Evolutionary conservation across 257 asterid genomes (phyloP).

Genomic region (Schizonepeta tenuifolia): DNA sequence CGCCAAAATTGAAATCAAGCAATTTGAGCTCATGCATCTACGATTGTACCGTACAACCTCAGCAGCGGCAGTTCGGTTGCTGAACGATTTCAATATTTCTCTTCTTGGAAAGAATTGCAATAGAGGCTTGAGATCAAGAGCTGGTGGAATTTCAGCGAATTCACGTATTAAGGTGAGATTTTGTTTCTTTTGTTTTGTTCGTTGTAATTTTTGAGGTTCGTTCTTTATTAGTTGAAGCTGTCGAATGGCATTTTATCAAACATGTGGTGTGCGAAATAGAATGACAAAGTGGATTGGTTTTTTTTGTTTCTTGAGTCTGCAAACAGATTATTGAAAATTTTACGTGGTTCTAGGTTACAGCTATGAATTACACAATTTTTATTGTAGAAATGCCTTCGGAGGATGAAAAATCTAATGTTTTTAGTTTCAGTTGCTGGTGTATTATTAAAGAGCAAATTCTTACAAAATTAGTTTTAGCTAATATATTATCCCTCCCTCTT

Average conservation of each 20-base stretch:
- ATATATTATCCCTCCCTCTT: no score
- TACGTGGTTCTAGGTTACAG: neutral
- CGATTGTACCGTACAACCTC: slow-evolving; percentile 34
- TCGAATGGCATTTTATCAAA: slow-evolving; percentile 24
- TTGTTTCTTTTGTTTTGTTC: neutral
- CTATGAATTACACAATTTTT: neutral
- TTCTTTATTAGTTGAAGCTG: neutral
- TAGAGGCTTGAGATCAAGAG: slow-evolving; percentile 28
- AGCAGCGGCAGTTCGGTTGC: slow-evolving; percentile 29
- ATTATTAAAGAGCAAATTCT: no score
- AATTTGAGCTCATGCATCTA: slow-evolving; percentile 34
- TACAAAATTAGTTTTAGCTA: no score
- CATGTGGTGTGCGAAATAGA: slow-evolving; percentile 22
- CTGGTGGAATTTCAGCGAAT: slow-evolving; percentile 23
- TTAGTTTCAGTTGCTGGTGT: neutral
- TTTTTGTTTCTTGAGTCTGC: neutral
- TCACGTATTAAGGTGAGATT: slow-evolving; percentile 22
- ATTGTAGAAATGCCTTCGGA: neutral
- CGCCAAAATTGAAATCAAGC: neutral
- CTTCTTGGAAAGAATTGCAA: slow-evolving; percentile 6
- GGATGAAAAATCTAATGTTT: no score
- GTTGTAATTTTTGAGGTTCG: neutral
- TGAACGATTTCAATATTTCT: slow-evolving; percentile 15
- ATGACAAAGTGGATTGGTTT: neutral
- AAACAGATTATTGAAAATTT: neutral